Percentiles rank a stretch among this genome's conserved stretches.
Evolutionary conservation across 163 green algal species (phyloP).

Genomic region (Coccomyxa subellipsoidea): DNA sequence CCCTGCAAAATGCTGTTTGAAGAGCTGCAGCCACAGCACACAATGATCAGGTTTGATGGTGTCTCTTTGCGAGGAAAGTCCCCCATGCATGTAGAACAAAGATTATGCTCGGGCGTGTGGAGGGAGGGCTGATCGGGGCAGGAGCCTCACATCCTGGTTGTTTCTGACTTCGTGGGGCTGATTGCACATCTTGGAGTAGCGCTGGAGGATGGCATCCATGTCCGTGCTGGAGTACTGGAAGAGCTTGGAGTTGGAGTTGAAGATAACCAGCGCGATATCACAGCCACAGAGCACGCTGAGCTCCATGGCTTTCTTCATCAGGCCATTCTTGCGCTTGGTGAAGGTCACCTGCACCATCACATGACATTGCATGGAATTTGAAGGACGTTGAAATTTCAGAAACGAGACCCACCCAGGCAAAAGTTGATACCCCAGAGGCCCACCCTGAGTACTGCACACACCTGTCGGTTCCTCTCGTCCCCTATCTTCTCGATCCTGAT

Average conservation of each 20-base stretch:
- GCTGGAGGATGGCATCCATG: constrained; percentile 65
- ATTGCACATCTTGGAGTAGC: constrained; percentile 35
- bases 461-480: constrained; percentile 51
- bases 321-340: constrained; percentile 70
- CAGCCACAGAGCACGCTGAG: constrained; percentile 77
- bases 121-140: background rate
- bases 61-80: background rate
- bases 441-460: background rate
- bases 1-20: constrained; percentile 16
- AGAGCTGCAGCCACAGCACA: constrained; percentile 6
- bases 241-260: constrained; percentile 52
- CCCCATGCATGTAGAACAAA: no score
- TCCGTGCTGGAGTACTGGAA: constrained; percentile 64
- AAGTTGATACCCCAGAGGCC: background rate
- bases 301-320: constrained; percentile 83
- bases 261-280: constrained; percentile 72
- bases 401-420: background rate
- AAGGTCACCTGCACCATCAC: constrained; percentile 61
- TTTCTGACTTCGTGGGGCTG: constrained; percentile 10
- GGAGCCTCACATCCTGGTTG: constrained; percentile 11
- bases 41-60: background rate
- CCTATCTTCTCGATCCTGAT: constrained; percentile 36
- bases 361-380: background rate
- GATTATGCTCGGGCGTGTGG: background rate
- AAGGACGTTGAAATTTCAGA: background rate